Conservation (phyloP, 257 asterid species). For the Fraxinus americana region DNA sequence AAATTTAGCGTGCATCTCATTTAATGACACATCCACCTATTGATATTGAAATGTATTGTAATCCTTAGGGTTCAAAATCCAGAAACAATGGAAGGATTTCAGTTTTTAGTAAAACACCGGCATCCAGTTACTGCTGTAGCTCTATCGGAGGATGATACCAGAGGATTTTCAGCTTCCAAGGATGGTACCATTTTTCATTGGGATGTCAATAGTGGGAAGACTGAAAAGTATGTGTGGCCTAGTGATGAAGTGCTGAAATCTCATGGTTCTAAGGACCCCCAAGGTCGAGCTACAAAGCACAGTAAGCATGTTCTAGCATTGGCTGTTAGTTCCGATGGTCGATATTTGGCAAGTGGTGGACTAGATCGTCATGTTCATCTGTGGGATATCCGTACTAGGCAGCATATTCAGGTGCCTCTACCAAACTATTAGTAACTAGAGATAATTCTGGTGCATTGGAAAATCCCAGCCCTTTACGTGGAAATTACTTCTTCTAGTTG, state of each 20-base stretch:
- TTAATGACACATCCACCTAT: not conserved
- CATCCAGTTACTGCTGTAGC: conserved; percentile 83
- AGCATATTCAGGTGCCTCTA: conserved; percentile 72
- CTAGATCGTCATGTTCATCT: conserved; percentile 93
- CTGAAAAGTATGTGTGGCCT: conserved; percentile 81
- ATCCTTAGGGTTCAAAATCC: conserved; percentile 70
- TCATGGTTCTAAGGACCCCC: conserved; percentile 73
- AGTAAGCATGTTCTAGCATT: conserved; percentile 76
- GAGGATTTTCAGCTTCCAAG: conserved; percentile 92
- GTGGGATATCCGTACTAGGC: conserved; percentile 88
- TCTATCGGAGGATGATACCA: conserved; percentile 78
- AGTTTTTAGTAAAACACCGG: conserved; percentile 66
- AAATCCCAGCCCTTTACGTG: not conserved
- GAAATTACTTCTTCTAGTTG: not conserved
- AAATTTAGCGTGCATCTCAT: not conserved
- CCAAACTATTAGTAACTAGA: not conserved
- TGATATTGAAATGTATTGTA: not conserved
- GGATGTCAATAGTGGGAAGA: conserved; percentile 82
- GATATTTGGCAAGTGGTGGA: conserved; percentile 94
- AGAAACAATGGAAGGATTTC: conserved; percentile 61
- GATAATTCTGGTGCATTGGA: not conserved
- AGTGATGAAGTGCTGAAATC: conserved; percentile 69
- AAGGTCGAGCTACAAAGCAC: conserved; percentile 76
- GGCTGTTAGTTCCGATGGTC: conserved; percentile 91
- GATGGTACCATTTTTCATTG: conserved; percentile 80